Conservation (phyloP, 2,329 filamentous ascomycete species). For the Microcyclospora pomicola region DNA sequence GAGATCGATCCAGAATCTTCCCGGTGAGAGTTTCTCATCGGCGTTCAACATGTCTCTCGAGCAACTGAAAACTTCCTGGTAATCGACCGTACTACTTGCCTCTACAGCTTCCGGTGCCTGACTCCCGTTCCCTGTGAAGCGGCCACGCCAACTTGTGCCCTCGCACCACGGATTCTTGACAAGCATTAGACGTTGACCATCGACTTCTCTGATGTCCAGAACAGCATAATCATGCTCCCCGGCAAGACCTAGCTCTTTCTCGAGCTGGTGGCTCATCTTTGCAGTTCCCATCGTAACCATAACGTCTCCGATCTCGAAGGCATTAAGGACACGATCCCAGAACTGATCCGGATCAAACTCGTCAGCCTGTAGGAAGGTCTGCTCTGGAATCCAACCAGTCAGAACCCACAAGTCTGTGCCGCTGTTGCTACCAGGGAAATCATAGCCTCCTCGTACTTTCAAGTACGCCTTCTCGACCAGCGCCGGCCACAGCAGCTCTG, state of each 20-base stretch:
- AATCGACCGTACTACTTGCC: constrained; percentile 9
- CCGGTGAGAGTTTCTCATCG: constrained; percentile 37
- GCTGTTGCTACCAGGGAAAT: constrained; percentile 95
- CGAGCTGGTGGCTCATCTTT: constrained; percentile 60
- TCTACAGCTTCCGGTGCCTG: background rate
- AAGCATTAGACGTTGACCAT: constrained; percentile 53
- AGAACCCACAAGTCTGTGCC: constrained; percentile 87
- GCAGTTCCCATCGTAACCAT: constrained; percentile 86
- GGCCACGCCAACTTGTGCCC: constrained; percentile 58
- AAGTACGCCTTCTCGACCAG: constrained; percentile 92
- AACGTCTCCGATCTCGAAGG: constrained; percentile 66
- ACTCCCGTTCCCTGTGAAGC: constrained; percentile 5
- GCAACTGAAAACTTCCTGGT: constrained; percentile 15
- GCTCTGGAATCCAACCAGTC: constrained; percentile 93
- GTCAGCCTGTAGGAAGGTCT: constrained; percentile 78
- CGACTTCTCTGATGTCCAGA: constrained; percentile 57
- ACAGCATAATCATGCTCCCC: constrained; percentile 92
- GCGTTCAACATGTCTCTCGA: constrained; percentile 24
- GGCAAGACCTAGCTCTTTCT: constrained; percentile 67
- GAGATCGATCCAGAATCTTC: constrained; percentile 88
- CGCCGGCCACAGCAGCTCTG: constrained; percentile 76
- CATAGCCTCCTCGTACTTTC: constrained; percentile 88
- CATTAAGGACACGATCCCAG: constrained; percentile 63
- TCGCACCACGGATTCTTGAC: constrained; percentile 96
- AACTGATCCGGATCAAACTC: constrained; percentile 62